Evolutionary conservation across 768 basidiomycete genomes (phyloP), one percentile per base, ranked within the genome.

Genomic region (Ramaria rubella): DNA sequence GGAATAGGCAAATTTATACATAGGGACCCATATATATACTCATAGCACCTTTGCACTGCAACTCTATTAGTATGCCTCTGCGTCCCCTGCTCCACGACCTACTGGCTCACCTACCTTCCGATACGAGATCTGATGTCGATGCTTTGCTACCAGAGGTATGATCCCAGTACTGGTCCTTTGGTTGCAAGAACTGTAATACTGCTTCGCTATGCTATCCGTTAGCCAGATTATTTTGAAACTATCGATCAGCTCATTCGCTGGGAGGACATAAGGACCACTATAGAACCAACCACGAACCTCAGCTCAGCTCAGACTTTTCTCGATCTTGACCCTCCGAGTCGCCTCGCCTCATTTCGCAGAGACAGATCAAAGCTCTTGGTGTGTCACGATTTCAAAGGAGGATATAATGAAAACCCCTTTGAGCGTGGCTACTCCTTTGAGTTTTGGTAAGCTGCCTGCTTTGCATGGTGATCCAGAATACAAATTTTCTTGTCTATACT

Each of bases 341-440:
- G 36, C 36, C n/a, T 38, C 11, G 36, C 36, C n/a, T 11, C 36
- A n/a, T n/a, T n/a, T n/a, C n/a, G n/a, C n/a, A 36, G 46, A 31
- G 49, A 5, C 33, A 7, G 8, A 24, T 49, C 55, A 23, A 56
- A 56, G 17, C 36, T 56, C 17, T 45, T 56, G 8, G 43, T 56
- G 29, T 56, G 55, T 34, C 55, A 56, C 30, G 55, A 56, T 46
- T 56, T 56, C 29, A 56, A 56, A 31, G 55, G 55, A 15, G 55
- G 55, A 26, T 56, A 56, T 40, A 56, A 23, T 19, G 55, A 56
- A 24, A 27, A 48, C 36, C 44, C 46, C 2, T 49, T 56, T n/a
- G 44, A 56, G 29, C 43, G 55, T 29, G 55, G 55, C 15, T 56
- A 56, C 23, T 56, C 55, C 11, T 56, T 56, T 45, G 55, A 56